phyloP scores from a whole-genome alignment of 1,284 basidiomycete genomes.

The Fomitopsis betulina region DNA sequence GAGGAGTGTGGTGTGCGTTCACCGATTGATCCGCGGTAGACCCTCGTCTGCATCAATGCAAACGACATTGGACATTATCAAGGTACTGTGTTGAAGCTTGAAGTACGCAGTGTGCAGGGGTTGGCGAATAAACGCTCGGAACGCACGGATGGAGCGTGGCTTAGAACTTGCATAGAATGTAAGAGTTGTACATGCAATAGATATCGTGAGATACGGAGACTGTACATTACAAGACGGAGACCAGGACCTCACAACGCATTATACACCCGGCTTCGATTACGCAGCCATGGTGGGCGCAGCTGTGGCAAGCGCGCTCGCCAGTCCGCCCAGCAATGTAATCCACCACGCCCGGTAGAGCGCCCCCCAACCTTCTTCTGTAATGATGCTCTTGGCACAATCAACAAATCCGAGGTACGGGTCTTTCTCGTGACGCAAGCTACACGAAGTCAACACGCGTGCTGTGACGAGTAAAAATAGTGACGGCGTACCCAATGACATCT shows the following conservation, averaged over 20 bases:
- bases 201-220: background rate
- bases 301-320: conserved; percentile 47
- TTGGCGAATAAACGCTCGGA: too few species aligned
- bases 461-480: background rate
- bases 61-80: too few species aligned
- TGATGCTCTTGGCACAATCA: conserved; percentile 75
- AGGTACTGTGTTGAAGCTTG: too few species aligned
- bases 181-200: background rate
- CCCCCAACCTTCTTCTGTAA: conserved; percentile 79
- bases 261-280: background rate
- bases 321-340: conserved; percentile 69
- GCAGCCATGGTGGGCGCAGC: background rate
- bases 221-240: background rate
- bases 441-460: background rate
- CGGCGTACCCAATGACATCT: conserved; percentile 79
- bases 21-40: too few species aligned
- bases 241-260: background rate
- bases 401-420: conserved; percentile 82
- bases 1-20: too few species aligned
- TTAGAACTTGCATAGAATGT: background rate
- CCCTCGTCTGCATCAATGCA: too few species aligned
- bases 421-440: conserved; percentile 71
- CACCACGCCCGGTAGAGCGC: conserved; percentile 87
- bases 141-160: background rate
- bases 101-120: too few species aligned